Base-by-base conservation (phyloP, 805 yeast genomes). In the Candida palmyrensis region DNA sequence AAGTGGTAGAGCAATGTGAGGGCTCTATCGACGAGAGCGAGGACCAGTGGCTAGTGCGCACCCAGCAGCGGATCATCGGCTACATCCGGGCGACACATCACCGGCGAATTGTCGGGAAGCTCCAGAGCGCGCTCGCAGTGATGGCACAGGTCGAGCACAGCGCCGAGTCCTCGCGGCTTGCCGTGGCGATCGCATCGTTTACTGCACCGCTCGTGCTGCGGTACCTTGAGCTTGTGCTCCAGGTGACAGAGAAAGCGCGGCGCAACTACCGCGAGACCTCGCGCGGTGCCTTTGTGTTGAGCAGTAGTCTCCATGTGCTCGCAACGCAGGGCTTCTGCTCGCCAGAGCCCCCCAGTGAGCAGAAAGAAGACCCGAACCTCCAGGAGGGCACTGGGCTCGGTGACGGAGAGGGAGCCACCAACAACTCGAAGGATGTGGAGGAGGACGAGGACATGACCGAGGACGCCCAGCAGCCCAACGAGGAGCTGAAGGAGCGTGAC, bases 331-430 rank as follows among this genome's bases (percentile, higher is more conserved):
- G 98, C 0, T 89, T 88, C 72, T 92, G 98, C 51, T 75, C 94
- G 2, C 98, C 98, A 9, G 83, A 84, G 49, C 79, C 86, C 13
- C 82, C 83, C 5, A 48, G 72, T 11, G 82, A 79, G 35, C 75
- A 79, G 36, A 77, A 75, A 39, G 75, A 75, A 12, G 68, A 73
- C 30, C 71, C 71, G 30, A 71, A 82, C 33, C 53, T 81, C 38
- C 82, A 82, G 26, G 92, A 85, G 27, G 97, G 97, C 29, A 85
- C 95, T 6, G 95, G 95, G 6, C 62, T 85, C 14, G 98, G 98
- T 22, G 92, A 90, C 48, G 98, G 97, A 16, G 79, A 71, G 35
- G 97, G 96, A 42, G 95, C 83, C 2, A 70, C 77, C 17, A 81
- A 83, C 47, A 76, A 82, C 45, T 77, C 90, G 0, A 81, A 87